Base-by-base conservation (phyloP, 2,329 filamentous ascomycete species). In the Aspergillus hiratsukae region DNA sequence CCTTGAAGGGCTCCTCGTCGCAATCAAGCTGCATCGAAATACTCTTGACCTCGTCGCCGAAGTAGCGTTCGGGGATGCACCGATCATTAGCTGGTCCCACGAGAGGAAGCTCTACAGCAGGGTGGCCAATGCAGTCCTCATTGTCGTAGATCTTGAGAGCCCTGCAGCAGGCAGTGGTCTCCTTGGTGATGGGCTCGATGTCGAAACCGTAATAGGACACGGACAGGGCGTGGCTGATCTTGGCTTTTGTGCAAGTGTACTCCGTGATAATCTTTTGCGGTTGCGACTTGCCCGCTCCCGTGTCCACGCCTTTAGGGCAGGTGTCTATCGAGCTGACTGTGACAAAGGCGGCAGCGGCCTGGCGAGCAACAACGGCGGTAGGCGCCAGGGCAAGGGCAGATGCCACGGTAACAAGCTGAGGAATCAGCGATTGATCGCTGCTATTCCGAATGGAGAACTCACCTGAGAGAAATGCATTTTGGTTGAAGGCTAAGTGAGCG, bases 121-220 rank as follows among this genome's bases (percentile, higher is more conserved):
- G 56, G 9, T 45, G 6, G 17, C 63, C 63, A 1, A 21, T 31
- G 48, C 63, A 65, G 25, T 56, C 48, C 4, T 52, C 48, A 48
- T 61, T 59, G 27, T 53, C 43, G 29, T 56, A 64, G 49, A 64
- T 35, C 10, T 35, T 58, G 5, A 64, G 46, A 37, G 43, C 60
- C 28, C 55, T 52, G 52, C 63, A 65, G 11, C 48, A 28, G 2
- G 35, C 4, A 3, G 48, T 31, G 9, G 60, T 56, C 11, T 59
- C 52, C 11, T 54, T 48, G 55, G 53, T 63, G 45, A 64, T 28
- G 6, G 55, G 37, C 3, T 51, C 40, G 2, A 53, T 56, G 21
- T 37, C 40, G 43, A 65, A 52, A 8, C 56, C 54, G 53, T 60
- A 65, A 50, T 59, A 64, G 51, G 3, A 55, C 29, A 64, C 51